Percentiles rank a stretch among this genome's conserved stretches.
Conservation (phyloP, 306 rosid genomes). For the Casuarina glauca region DNA sequence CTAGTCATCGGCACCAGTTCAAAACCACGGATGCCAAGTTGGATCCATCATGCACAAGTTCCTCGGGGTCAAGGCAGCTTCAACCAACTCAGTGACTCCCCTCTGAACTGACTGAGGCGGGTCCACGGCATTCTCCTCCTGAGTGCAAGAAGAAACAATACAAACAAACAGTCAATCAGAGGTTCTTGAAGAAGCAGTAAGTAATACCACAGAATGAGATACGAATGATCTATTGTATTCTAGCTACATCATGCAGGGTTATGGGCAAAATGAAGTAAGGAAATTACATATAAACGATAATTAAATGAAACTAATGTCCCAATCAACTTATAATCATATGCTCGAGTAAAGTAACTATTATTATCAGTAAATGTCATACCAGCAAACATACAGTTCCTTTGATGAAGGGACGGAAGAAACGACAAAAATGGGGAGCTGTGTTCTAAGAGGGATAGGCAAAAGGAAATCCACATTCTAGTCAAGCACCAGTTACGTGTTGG, state of each 20-base stretch:
- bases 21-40: slow-evolving; percentile 99
- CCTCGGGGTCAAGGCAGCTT: slow-evolving; percentile 91
- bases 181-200: background rate
- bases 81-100: slow-evolving; percentile 92
- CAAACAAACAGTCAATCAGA: background rate
- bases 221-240: background rate
- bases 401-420: too few relatives aligned
- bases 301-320: background rate
- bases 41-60: slow-evolving; percentile 99
- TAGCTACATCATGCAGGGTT: background rate
- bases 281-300: background rate
- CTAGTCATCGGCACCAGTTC: background rate
- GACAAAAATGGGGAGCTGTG: too few relatives aligned
- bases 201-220: background rate
- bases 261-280: background rate
- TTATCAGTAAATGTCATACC: too few relatives aligned
- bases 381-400: too few relatives aligned
- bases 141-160: slow-evolving; percentile 4
- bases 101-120: slow-evolving; percentile 91
- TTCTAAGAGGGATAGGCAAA: too few relatives aligned
- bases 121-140: slow-evolving; percentile 94
- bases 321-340: too few relatives aligned
- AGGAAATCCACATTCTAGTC: too few relatives aligned
- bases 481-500: background rate
- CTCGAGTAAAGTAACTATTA: too few relatives aligned